phyloP scores from a whole-genome alignment of 129 eudicot species.

The Lonicera japonica region DNA sequence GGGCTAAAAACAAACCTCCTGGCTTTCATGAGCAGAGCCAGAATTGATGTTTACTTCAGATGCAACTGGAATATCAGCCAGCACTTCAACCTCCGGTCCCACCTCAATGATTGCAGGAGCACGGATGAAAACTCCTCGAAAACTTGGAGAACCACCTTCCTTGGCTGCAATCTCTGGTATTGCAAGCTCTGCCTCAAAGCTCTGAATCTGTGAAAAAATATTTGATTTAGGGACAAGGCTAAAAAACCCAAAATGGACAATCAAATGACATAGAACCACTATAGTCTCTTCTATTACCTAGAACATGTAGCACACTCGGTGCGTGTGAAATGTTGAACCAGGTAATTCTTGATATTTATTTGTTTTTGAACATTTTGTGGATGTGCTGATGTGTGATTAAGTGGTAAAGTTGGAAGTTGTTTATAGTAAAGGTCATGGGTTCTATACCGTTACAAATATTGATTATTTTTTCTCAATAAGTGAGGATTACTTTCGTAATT shows the following conservation, averaged over 20 bases:
- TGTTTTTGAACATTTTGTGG: too few relatives aligned
- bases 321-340: too few relatives aligned
- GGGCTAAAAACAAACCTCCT: constrained; percentile 36
- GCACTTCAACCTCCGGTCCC: constrained; percentile 85
- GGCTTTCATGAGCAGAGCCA: constrained; percentile 20
- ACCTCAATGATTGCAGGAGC: constrained; percentile 96
- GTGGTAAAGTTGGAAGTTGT: too few relatives aligned
- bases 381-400: too few relatives aligned
- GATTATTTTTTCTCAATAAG: too few relatives aligned
- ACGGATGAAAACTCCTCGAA: constrained; percentile 90
- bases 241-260: not conserved
- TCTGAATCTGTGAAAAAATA: constrained; percentile 54
- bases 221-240: not conserved
- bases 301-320: too few relatives aligned
- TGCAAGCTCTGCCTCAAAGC: constrained; percentile 81
- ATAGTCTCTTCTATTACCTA: too few relatives aligned
- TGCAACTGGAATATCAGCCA: constrained; percentile 63
- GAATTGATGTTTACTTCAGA: constrained; percentile 24
- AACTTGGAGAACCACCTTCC: constrained; percentile 96
- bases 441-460: too few relatives aligned
- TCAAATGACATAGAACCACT: too few relatives aligned
- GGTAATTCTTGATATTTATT: too few relatives aligned
- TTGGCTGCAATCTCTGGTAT: constrained; percentile 60
- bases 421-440: too few relatives aligned
- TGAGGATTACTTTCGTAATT: too few relatives aligned